Conservation (phyloP, 2,329 filamentous ascomycete genomes). For the Apiospora kogelbergensis region DNA sequence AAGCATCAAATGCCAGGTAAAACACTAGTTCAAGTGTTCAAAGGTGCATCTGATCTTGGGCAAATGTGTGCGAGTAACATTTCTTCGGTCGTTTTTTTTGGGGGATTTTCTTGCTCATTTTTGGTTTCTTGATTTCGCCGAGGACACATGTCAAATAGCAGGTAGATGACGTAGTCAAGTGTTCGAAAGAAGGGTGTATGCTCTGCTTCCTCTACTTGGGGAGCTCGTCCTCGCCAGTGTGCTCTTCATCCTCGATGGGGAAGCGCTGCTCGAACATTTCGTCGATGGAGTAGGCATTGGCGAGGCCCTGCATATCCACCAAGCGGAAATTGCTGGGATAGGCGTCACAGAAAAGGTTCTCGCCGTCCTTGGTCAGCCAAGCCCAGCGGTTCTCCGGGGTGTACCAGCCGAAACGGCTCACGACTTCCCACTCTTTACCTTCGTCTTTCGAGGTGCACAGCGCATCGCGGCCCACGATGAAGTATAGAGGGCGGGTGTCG, state of each 20-base stretch:
- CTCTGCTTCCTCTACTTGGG: no score
- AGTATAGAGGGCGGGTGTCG: background rate
- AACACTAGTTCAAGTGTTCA: no score
- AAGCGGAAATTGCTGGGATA: background rate
- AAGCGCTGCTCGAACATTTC: background rate
- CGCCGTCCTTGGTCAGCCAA: background rate
- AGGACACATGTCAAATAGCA: no score
- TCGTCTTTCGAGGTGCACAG: background rate
- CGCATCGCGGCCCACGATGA: background rate
- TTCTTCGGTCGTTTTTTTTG: no score
- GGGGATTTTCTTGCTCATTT: no score
- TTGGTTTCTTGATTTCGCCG: no score
- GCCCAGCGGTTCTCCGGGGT: background rate
- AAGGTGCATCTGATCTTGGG: no score
- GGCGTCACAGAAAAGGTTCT: background rate
- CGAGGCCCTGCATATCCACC: background rate
- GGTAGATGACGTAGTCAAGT: no score
- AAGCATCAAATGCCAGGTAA: no score
- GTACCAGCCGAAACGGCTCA: background rate
- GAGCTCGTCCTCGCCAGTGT: background rate
- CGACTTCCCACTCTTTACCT: no score
- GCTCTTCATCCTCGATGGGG: background rate
- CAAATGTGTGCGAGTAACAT: no score
- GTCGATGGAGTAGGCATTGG: background rate
- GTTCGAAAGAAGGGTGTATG: no score